Evolutionary conservation across 1,139 yeast species (phyloP).

Genomic region (Suhomyces bolitotheri): DNA sequence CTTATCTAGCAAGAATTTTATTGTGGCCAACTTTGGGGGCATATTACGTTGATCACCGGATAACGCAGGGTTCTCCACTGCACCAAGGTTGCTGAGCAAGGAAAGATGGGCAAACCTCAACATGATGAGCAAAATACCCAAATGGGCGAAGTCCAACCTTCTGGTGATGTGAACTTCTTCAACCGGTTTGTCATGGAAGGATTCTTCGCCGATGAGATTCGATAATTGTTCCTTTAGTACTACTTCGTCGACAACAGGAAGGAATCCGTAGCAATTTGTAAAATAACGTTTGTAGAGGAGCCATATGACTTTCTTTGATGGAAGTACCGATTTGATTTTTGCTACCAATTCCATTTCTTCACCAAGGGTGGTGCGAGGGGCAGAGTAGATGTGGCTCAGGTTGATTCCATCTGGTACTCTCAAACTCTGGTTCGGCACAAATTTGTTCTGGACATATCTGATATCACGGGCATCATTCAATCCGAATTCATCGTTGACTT

Average conservation of each 20-base stretch:
- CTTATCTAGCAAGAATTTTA: conserved; percentile 29
- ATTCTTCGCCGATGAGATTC: conserved; percentile 22
- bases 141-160: conserved; percentile 26
- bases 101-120: conserved; percentile 27
- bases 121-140: conserved; percentile 26
- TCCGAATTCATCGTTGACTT: conserved; percentile 17
- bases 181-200: conserved; percentile 17
- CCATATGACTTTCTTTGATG: conserved; percentile 42
- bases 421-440: conserved; percentile 1
- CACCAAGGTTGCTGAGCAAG: conserved; percentile 26
- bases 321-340: conserved; percentile 30
- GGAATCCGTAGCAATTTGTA: conserved; percentile 45
- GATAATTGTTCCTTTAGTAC: conserved; percentile 26
- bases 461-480: conserved; percentile 12
- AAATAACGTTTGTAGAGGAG: conserved; percentile 39
- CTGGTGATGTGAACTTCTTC: conserved; percentile 19
- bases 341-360: conserved; percentile 25
- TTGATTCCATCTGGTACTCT: background rate
- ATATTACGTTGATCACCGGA: conserved; percentile 25
- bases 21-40: conserved; percentile 21
- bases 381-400: background rate
- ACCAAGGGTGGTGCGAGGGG: conserved; percentile 12
- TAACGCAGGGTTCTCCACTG: conserved; percentile 29
- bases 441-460: background rate
- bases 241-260: conserved; percentile 53